Evolutionary conservation across 1,284 basidiomycete genomes (phyloP).

Genomic region (Pseudozyma sp.): DNA sequence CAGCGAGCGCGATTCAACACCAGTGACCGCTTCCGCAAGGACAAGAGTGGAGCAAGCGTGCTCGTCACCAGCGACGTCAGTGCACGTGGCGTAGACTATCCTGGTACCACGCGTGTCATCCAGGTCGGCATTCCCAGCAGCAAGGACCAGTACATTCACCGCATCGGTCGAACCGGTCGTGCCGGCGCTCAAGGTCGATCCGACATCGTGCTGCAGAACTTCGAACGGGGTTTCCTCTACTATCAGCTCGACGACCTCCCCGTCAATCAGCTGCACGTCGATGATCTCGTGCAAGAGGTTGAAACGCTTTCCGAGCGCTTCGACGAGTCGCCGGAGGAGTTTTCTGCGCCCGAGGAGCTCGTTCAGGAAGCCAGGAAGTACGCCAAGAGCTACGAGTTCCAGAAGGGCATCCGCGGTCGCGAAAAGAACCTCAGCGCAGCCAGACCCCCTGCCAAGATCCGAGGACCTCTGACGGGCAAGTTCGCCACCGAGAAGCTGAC

Average conservation of each 20-base stretch:
- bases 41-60: conserved; percentile 71
- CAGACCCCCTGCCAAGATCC: conserved; percentile 21
- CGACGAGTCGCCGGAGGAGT: conserved; percentile 72
- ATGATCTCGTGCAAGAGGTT: conserved; percentile 74
- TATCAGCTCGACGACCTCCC: conserved; percentile 79
- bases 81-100: conserved; percentile 71
- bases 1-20: conserved; percentile 77
- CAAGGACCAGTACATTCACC: conserved; percentile 86
- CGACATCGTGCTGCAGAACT: conserved; percentile 86
- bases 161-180: conserved; percentile 90
- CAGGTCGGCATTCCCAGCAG: conserved; percentile 84
- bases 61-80: conserved; percentile 71
- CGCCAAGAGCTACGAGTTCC: conserved; percentile 11
- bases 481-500: conserved; percentile 19
- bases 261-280: conserved; percentile 75
- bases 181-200: conserved; percentile 79
- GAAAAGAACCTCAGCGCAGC: background rate
- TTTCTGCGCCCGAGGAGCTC: conserved; percentile 24
- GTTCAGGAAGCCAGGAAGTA: conserved; percentile 10
- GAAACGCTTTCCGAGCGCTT: conserved; percentile 72
- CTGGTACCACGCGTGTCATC: conserved; percentile 89
- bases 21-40: conserved; percentile 78
- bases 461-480: conserved; percentile 40
- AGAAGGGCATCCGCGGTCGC: conserved; percentile 6
- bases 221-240: conserved; percentile 81